phyloP scores from a whole-genome alignment of 2,329 filamentous ascomycete species.

The Grosmannia serpens region DNA sequence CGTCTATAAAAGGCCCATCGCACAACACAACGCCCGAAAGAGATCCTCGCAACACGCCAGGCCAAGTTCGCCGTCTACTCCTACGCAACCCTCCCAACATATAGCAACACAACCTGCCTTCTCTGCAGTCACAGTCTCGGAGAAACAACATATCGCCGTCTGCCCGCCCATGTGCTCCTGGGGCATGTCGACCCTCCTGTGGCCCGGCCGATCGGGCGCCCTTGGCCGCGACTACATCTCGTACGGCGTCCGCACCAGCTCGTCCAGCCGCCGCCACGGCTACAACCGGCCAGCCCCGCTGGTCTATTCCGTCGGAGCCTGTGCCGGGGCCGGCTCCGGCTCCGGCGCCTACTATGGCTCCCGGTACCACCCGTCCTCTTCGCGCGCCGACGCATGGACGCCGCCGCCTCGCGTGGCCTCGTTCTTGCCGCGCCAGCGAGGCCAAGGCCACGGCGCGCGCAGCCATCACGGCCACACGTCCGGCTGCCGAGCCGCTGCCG shows the following conservation, averaged over 20 bases:
- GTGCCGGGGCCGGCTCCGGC: neutral
- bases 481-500: neutral
- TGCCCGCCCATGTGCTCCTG: conserved; percentile 2
- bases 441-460: neutral
- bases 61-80: neutral
- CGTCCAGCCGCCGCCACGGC: neutral
- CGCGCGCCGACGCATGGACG: neutral
- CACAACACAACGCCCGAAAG: too few relatives aligned
- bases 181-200: conserved; percentile 1
- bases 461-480: neutral
- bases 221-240: neutral
- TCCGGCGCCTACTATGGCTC: neutral
- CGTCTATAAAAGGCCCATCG: neutral
- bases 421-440: neutral
- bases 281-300: neutral
- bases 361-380: neutral
- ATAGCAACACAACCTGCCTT: neutral
- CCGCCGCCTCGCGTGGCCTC: neutral
- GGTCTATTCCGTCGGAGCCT: neutral
- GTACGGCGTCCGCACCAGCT: neutral
- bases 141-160: neutral
- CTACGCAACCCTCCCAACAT: neutral
- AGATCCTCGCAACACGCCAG: neutral
- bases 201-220: neutral
- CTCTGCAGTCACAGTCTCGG: neutral